Base-by-base conservation (phyloP, 169 alveolate species). In the Cryptosporidium meleagridis region DNA sequence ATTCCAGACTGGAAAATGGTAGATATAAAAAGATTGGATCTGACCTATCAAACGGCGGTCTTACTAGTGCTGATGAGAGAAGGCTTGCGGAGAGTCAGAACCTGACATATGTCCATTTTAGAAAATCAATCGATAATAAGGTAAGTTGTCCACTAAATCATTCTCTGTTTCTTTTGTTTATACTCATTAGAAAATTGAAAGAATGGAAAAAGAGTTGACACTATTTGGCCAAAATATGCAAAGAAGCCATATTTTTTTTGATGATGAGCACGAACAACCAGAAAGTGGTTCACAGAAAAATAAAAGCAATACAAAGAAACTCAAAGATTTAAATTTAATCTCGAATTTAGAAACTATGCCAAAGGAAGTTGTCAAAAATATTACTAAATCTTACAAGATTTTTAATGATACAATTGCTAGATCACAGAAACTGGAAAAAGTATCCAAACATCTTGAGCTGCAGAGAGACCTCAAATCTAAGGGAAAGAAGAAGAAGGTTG, bases 61-160 rank as follows among this genome's bases (percentile, higher is more conserved):
- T 65, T 9, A 44, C 44, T n/a, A 44, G 75, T 39, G 33, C 29
- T 51, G 75, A 80, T 3, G 89, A 80, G 65, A 80, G 68, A 65
- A 80, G 26, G 33, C 75, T 80, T 9, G 75, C 75, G 2, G 73
- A 59, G 62, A 80, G 80, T 80, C 89, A 80, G n/a, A 80, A 80
- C 33, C 58, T 80, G 53, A 62, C 59, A 10, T 80, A 80, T 29
- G 75, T 80, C 26, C 39, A 39, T 33, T 80, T 59, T 44, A 80
- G 89, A 31, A 55, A 67, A 48, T 80, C 89, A 7, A 80, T 80
- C 12, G 89, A 80, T n/a, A 26, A 59, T 23, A 80, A 67, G 68
- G 89, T 80, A 62, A 80, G 89, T 80, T 80, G 2, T 6, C 31
- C 23, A 9, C 62, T 44, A 29, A 41, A 5, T 21, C 0, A 16